These are phyloP conservation scores for Amyloporia xantha DNA, from an alignment of 768 basidiomycete genomes.

Conservation along the genomic window DNA sequence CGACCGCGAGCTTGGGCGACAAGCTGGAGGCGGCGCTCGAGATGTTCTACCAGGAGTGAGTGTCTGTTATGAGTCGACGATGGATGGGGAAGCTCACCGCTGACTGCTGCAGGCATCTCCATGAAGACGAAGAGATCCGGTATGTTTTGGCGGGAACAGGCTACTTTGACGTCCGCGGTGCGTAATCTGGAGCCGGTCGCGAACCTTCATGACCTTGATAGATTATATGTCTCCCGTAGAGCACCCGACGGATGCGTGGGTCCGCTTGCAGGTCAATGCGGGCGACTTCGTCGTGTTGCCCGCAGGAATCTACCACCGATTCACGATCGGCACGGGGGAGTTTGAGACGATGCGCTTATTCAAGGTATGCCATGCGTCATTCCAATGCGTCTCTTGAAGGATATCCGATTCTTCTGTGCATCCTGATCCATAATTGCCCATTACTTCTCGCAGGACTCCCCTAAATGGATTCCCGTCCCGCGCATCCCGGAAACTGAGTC, in stretches of 20 bases:
- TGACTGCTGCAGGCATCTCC: slow-evolving; percentile 60
- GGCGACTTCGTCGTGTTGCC: slow-evolving; percentile 87
- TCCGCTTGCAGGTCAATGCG: slow-evolving; percentile 64
- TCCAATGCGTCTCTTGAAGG: no score
- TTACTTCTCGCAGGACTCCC: slow-evolving; percentile 47
- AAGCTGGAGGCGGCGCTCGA: slow-evolving; percentile 77
- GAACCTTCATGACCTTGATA: background rate
- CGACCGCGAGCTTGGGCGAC: slow-evolving; percentile 74
- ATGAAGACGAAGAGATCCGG: slow-evolving; percentile 94
- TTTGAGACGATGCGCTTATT: slow-evolving; percentile 80
- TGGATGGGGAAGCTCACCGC: slow-evolving; percentile 1
- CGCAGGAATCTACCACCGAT: slow-evolving; percentile 90
- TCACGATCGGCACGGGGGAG: slow-evolving; percentile 70
- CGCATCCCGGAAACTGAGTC: slow-evolving; percentile 53
- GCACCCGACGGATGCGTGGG: slow-evolving; percentile 65
- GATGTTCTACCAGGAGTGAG: slow-evolving; percentile 75
- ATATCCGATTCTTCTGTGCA: background rate
- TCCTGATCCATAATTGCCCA: background rate
- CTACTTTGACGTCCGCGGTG: slow-evolving; percentile 88
- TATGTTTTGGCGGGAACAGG: slow-evolving; percentile 81
- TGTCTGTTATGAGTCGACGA: background rate
- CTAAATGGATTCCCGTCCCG: slow-evolving; percentile 82
- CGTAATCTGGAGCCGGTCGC: no score
- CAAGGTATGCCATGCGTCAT: slow-evolving; percentile 37
- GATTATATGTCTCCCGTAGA: slow-evolving; percentile 33